Conservation (phyloP, 73 alveolate genomes). For the Paramecium caudatum region DNA sequence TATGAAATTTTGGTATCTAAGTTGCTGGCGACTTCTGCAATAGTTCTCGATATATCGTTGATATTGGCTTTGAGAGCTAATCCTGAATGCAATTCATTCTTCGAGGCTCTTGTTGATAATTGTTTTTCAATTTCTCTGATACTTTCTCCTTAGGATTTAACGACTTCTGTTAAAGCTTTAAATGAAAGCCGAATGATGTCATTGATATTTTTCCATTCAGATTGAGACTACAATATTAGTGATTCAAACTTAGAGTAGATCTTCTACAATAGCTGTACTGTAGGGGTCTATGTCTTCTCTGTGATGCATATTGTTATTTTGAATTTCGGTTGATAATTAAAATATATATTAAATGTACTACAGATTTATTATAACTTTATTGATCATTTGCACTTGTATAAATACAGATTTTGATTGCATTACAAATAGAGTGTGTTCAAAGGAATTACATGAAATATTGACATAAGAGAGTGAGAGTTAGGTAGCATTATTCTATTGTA, state of each 20-base stretch:
- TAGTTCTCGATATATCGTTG: conserved; percentile 92
- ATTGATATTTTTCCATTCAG: conserved; percentile 93
- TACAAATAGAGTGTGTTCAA: neutral
- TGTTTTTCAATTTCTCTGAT: conserved; percentile 90
- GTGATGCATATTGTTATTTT: conserved; percentile 40
- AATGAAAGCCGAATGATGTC: conserved; percentile 94
- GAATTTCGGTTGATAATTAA: conserved; percentile 51
- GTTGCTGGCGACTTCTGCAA: conserved; percentile 92
- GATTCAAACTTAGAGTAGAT: conserved; percentile 29
- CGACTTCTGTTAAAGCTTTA: conserved; percentile 95
- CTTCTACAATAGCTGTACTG: conserved; percentile 58
- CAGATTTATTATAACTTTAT: too few species aligned
- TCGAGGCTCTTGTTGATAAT: conserved; percentile 93
- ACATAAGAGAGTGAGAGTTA: neutral
- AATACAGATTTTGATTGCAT: conserved; percentile 31
- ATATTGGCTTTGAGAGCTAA: conserved; percentile 94
- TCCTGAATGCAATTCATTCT: conserved; percentile 90
- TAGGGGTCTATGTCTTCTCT: conserved; percentile 41
- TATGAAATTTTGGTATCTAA: conserved; percentile 91
- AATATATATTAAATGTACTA: too few species aligned
- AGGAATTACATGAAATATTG: neutral
- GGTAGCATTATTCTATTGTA: neutral
- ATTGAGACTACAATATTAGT: conserved; percentile 46
- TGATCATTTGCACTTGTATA: neutral
- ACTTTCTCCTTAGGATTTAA: conserved; percentile 89